Conservation (phyloP, 805 yeast genomes). For the Lipomyces japonicus region DNA sequence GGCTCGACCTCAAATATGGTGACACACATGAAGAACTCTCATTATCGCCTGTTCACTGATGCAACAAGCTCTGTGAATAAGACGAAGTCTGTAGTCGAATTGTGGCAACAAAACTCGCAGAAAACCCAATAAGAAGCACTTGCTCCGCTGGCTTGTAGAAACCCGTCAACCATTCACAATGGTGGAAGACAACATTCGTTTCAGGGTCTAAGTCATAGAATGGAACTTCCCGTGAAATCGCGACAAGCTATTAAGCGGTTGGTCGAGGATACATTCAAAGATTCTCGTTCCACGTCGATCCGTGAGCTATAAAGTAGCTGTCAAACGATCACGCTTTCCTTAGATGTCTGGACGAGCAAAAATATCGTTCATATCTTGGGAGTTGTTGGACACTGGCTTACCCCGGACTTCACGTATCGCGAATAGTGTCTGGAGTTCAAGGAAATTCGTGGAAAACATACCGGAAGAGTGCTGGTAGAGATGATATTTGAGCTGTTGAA, state of each 20-base stretch:
- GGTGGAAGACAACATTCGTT: neutral
- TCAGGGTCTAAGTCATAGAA: neutral
- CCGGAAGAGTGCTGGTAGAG: neutral
- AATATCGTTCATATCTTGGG: neutral
- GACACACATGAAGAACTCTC: neutral
- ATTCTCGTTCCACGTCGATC: neutral
- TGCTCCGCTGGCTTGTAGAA: neutral
- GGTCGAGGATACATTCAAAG: neutral
- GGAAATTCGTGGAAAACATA: slow-evolving; percentile 2
- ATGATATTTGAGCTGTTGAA: neutral
- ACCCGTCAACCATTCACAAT: neutral
- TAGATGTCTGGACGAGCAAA: slow-evolving; percentile 3
- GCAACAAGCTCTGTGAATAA: neutral
- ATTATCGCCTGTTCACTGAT: neutral
- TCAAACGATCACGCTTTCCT: neutral
- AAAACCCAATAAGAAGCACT: neutral
- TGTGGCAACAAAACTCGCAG: neutral
- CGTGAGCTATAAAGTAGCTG: neutral
- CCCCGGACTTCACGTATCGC: neutral
- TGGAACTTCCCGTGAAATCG: neutral
- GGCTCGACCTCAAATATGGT: neutral
- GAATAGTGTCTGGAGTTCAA: neutral
- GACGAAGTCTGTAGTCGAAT: neutral
- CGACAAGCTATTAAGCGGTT: neutral
- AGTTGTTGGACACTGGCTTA: neutral